Percentiles rank a stretch among this genome's conserved stretches.
These are phyloP conservation scores for Artemisia tridentata DNA, from an alignment of 129 eudicot genomes.

Conservation along the genomic window DNA sequence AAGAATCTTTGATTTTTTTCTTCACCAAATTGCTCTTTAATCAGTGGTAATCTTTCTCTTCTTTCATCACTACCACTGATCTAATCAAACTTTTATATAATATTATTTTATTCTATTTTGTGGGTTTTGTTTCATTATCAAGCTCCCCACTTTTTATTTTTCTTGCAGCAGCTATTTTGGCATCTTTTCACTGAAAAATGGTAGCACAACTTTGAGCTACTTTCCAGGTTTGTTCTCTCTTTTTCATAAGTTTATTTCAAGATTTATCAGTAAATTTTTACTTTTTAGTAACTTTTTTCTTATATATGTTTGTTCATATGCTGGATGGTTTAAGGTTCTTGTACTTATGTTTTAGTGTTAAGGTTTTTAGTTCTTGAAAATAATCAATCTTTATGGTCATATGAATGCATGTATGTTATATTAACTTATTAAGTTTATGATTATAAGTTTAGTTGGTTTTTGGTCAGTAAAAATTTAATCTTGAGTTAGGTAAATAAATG, in stretches of 20 bases:
- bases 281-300: not conserved
- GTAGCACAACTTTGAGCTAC: slow-evolving; percentile 35
- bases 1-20: slow-evolving; percentile 34
- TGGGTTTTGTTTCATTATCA: slow-evolving; percentile 36
- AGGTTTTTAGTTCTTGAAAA: not conserved
- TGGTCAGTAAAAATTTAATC: not conserved
- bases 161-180: slow-evolving; percentile 26
- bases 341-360: not conserved
- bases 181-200: slow-evolving; percentile 36
- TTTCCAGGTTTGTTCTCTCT: slow-evolving; percentile 38
- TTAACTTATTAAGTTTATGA: slow-evolving; percentile 7
- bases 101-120: slow-evolving; percentile 7
- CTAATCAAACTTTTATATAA: slow-evolving; percentile 17
- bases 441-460: not conserved
- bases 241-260: slow-evolving; percentile 3
- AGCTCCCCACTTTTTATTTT: slow-evolving; percentile 14
- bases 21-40: slow-evolving; percentile 26
- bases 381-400: not conserved
- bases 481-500: slow-evolving; percentile 20
- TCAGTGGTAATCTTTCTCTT: slow-evolving; percentile 30
- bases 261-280: not conserved
- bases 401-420: slow-evolving; percentile 15
- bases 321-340: not conserved
- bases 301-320: not conserved
- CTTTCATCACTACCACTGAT: slow-evolving; percentile 35